phyloP scores from a whole-genome alignment of 441 rosid genomes.

The Syzygium syzygioides region DNA sequence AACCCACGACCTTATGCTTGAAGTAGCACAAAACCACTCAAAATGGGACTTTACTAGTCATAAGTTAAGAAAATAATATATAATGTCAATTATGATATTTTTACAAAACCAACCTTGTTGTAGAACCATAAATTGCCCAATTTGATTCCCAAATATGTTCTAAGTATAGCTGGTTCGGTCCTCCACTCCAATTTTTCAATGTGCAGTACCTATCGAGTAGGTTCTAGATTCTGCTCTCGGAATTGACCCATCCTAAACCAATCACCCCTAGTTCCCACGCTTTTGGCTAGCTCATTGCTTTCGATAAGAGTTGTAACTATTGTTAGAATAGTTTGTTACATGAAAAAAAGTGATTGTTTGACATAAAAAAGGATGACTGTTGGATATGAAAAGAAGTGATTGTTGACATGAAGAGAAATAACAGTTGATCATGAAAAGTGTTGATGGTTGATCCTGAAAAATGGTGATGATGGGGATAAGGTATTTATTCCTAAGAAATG shows the following conservation, averaged over 20 bases:
- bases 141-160: not conserved
- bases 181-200: not conserved
- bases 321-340: too few relatives aligned
- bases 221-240: too few relatives aligned
- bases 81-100: not conserved
- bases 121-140: not conserved
- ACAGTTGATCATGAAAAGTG: too few relatives aligned
- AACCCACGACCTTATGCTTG: not conserved
- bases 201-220: too few relatives aligned
- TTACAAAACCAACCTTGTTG: not conserved
- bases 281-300: not conserved
- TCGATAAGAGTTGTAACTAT: too few relatives aligned
- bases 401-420: too few relatives aligned
- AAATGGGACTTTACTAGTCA: not conserved
- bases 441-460: too few relatives aligned
- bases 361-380: too few relatives aligned
- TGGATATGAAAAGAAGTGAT: too few relatives aligned
- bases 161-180: not conserved
- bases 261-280: not conserved
- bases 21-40: not conserved
- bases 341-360: too few relatives aligned
- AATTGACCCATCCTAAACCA: not conserved
- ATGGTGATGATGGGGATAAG: too few relatives aligned
- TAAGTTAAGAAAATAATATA: not conserved
- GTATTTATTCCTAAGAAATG: too few relatives aligned